Evolutionary conservation across 805 yeast genomes (phyloP).

Genomic region (Saccharomycopsis amapae): DNA sequence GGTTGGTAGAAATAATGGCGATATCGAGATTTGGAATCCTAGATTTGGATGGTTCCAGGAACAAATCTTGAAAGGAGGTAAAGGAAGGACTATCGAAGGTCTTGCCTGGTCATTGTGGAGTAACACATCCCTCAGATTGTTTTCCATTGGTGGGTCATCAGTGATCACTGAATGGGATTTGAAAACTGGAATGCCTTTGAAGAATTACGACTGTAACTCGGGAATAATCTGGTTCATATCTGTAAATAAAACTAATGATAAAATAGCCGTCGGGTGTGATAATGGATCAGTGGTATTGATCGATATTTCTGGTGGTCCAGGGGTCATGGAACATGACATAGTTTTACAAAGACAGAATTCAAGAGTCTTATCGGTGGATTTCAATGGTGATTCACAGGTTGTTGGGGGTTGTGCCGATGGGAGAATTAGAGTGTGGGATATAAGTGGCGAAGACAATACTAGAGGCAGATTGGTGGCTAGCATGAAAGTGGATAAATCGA

Average conservation of each 20-base stretch:
- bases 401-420: constrained; percentile 98
- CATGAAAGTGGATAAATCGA: constrained; percentile 84
- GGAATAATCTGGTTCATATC: constrained; percentile 91
- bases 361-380: constrained; percentile 70
- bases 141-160: constrained; percentile 92
- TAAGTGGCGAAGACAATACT: constrained; percentile 29
- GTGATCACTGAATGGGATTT: constrained; percentile 89
- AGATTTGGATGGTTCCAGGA: constrained; percentile 78
- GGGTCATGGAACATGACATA: constrained; percentile 65
- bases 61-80: constrained; percentile 63
- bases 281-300: constrained; percentile 84
- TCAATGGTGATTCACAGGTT: constrained; percentile 59
- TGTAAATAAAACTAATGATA: constrained; percentile 50
- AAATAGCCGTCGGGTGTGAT: constrained; percentile 87
- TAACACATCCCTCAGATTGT: constrained; percentile 57
- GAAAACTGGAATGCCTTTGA: constrained; percentile 59
- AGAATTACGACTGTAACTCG: constrained; percentile 81
- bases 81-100: constrained; percentile 83
- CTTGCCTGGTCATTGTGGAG: constrained; percentile 58
- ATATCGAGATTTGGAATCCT: constrained; percentile 94
- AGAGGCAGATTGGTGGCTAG: constrained; percentile 71
- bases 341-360: constrained; percentile 79
- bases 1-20: constrained; percentile 89
- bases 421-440: constrained; percentile 73
- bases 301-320: constrained; percentile 83